Evolutionary conservation across 1,284 basidiomycete genomes (phyloP).

Genomic region (Ustilago trichophora): DNA sequence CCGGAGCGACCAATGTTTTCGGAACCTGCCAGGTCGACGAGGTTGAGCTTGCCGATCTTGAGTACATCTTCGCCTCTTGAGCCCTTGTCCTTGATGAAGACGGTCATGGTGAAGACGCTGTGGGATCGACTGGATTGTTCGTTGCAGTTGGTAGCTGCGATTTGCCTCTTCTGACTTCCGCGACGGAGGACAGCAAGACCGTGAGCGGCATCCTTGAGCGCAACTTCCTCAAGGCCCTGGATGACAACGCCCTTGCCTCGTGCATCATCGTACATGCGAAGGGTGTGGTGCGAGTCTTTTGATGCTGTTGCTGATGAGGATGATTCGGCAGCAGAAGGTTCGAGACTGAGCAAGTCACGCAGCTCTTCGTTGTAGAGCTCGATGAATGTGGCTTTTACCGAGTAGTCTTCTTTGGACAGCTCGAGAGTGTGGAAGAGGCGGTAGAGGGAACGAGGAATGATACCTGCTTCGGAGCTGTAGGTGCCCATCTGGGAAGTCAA

Average conservation of each 20-base stretch:
- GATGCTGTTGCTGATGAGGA: constrained; percentile 4
- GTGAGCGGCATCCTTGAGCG: constrained; percentile 83
- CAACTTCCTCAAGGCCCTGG: constrained; percentile 90
- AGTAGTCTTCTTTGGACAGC: constrained; percentile 76
- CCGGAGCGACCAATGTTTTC: constrained; percentile 97
- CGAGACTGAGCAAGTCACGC: constrained; percentile 71
- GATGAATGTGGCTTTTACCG: constrained; percentile 91
- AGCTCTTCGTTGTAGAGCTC: constrained; percentile 99
- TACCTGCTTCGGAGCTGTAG: constrained; percentile 88
- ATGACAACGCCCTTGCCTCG: constrained; percentile 80
- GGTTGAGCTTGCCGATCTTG: constrained; percentile 92
- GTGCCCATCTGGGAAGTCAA: constrained; percentile 73
- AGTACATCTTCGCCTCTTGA: constrained; percentile 82
- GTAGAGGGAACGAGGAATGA: constrained; percentile 96
- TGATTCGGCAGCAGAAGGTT: constrained; percentile 17
- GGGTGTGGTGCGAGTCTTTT: constrained; percentile 19
- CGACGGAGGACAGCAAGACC: constrained; percentile 85
- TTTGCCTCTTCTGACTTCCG: constrained; percentile 89
- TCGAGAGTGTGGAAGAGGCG: constrained; percentile 90
- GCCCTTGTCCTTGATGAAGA: constrained; percentile 87
- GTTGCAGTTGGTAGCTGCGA: constrained; percentile 97
- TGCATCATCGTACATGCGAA: constrained; percentile 84
- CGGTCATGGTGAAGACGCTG: constrained; percentile 95
- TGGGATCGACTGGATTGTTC: constrained; percentile 96
- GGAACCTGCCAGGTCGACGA: constrained; percentile 95